Evolutionary conservation across 225 moss, liverwort and hornwort species (phyloP), one percentile per base, ranked within the genome.

Genomic region (Bryoerythrophyllum caledonicum): DNA sequence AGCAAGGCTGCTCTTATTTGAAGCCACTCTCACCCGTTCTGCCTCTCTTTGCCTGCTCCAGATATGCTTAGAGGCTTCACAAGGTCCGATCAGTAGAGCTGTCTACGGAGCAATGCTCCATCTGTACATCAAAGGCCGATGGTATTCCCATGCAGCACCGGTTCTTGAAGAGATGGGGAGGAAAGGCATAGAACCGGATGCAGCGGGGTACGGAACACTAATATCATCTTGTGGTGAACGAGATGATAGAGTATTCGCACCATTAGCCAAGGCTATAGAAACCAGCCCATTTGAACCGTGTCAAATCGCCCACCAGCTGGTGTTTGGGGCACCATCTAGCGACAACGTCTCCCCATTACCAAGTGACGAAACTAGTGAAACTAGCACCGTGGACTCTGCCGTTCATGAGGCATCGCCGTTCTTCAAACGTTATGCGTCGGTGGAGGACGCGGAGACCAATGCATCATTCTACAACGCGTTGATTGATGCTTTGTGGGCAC

Each of bases 401-500:
- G 65, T 90, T 38, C 74, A 88, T 56, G 86, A 89, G 81, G 82
- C 83, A 43, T 88, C 86, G 60, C 59, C 77, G 32, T 89, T 93
- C 73, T 87, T 95, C 13, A 82, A 86, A 53, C 26, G 60, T 14
- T 91, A 83, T 73, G 85, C 86, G 46, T 81, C 73, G n/a, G 68
- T 56, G 37, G 79, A 77, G 77, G 88, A 86, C 68, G 61, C 72
- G 57, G 88, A 82, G 11, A 61, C 86, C 5, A 99, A 93, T 55
- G 62, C 67, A 3, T 99, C 99, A 7, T 85, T 99, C 27, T 91
- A 90, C 61, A 99, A 95, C 74, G 91, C 99, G 14, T 68, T 95
- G 44, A 89, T 95, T 72, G 91, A 99, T 77, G 99, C 91, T 17
- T 64, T 99, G 12, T 99, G 99, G 95, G 89, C 81, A 73, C 85